These are phyloP conservation scores for Cornus kousa DNA, from an alignment of 148 eudicot genomes.

Conservation along the genomic window DNA sequence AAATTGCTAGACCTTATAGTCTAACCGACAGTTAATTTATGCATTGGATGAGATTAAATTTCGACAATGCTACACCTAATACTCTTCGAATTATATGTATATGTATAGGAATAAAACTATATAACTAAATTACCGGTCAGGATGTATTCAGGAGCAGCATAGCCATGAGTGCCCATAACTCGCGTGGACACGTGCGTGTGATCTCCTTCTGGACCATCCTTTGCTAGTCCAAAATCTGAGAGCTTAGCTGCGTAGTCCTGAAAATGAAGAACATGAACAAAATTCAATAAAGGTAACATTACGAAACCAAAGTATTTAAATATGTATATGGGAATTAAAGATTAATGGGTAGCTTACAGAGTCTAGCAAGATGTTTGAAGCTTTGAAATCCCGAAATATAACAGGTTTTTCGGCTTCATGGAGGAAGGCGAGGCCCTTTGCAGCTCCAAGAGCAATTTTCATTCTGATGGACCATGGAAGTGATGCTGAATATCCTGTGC, in stretches of 20 bases:
- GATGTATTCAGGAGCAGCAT: constrained; percentile 85
- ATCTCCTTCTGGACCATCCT: constrained; percentile 84
- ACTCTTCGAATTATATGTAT: too few relatives aligned
- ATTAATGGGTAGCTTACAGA: constrained; percentile 50
- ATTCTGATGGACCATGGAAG: constrained; percentile 88
- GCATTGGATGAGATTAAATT: too few relatives aligned
- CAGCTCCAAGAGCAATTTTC: constrained; percentile 91
- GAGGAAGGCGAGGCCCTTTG: constrained; percentile 91
- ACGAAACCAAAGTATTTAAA: background rate
- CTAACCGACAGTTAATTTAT: too few relatives aligned
- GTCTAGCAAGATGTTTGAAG: constrained; percentile 87
- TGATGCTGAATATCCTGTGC: constrained; percentile 71
- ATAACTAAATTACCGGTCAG: constrained; percentile 49
- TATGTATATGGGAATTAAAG: background rate
- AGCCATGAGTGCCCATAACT: constrained; percentile 88
- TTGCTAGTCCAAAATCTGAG: constrained; percentile 83
- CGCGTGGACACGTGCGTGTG: constrained; percentile 79
- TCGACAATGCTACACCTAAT: too few relatives aligned
- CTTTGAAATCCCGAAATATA: constrained; percentile 85
- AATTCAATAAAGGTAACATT: background rate
- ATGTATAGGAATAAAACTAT: background rate
- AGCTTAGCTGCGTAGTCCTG: constrained; percentile 77
- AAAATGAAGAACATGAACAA: background rate
- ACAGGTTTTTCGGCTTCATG: constrained; percentile 80
- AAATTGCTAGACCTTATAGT: too few relatives aligned